Base-by-base conservation (phyloP, 2,329 filamentous ascomycete species). In the Trichophaea hybrida region DNA sequence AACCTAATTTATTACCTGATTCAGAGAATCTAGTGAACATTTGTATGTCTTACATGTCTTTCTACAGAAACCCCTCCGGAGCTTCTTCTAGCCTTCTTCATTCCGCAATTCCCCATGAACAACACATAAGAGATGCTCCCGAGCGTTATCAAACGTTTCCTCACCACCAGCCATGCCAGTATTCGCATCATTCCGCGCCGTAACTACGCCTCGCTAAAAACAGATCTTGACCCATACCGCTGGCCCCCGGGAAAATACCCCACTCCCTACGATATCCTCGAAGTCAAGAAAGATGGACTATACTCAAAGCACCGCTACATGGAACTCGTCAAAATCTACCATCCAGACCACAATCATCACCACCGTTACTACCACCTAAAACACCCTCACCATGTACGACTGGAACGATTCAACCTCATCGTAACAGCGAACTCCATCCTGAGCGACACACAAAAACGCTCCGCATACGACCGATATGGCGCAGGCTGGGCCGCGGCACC, bases 291-390 rank as follows among this genome's bases (percentile, higher is more conserved):
- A 64, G 73, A 75, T 57, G 82, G 81, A 12, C 79, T 82, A 1
- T 97, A 98, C 72, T 84, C 80, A 63, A 97, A 98, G 73, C 74
- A 78, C 48, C 82, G 82, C 61, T 98, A 89, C 77, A 93, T 94
- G 72, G 80, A 91, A 69, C 80, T 98, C 56, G 93, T 94, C 60
- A 98, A 97, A 75, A 77, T 94, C 51, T 98, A 98, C 74, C 93
- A 98, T 70, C 93, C 93, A 0, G 93, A 98, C 72, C 70, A 70
- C 40, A 73, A 71, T 60, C 71, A 74, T 61, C 72, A 75, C 61
- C 70, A 75, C 56, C 17, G 7, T 1, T 71, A 70, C 13, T 65
- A 73, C 24, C 71, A 72, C 66, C 73, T 73, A 62, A 71, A 72
- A 6, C 70, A 52, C 31, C 75, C 86, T 0, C 77, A 79, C 17